Conservation (phyloP, 129 eudicot genomes). For the Pittosporum tobira region DNA sequence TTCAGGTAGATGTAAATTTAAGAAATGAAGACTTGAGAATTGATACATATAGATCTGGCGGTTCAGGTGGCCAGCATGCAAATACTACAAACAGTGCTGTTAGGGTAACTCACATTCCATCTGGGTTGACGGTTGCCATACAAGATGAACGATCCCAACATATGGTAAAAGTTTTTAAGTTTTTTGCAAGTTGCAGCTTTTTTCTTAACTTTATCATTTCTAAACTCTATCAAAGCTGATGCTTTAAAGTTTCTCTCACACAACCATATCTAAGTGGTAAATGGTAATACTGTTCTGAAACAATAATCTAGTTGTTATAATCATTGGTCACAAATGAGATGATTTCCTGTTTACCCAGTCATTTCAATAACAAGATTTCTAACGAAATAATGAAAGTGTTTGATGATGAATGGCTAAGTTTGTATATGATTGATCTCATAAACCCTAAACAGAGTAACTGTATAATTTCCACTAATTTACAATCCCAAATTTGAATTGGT, state of each 20-base stretch:
- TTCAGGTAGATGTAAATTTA: conserved; percentile 88
- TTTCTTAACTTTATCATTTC: not conserved
- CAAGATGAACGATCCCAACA: conserved; percentile 98
- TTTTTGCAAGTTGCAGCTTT: not conserved
- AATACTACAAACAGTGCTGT: conserved; percentile 98
- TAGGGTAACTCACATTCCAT: conserved; percentile 75
- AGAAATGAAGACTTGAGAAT: conserved; percentile 76
- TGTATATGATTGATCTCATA: no score
- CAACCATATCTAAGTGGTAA: not conserved
- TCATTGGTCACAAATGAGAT: no score
- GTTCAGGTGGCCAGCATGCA: conserved; percentile 97
- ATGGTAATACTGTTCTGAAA: no score
- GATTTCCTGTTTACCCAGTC: no score
- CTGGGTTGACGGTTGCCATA: conserved; percentile 76
- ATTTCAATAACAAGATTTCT: no score
- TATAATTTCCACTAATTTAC: no score
- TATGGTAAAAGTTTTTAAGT: conserved; percentile 35
- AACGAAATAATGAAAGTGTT: no score
- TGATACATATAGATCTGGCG: conserved; percentile 95
- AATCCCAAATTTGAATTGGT: no score
- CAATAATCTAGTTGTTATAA: no score
- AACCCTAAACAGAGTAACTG: no score
- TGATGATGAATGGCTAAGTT: no score
- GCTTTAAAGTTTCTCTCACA: not conserved
- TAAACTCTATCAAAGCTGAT: not conserved